Evolutionary conservation across 257 asterid genomes (phyloP).

Genomic region (Phtheirospermum japonicum): DNA sequence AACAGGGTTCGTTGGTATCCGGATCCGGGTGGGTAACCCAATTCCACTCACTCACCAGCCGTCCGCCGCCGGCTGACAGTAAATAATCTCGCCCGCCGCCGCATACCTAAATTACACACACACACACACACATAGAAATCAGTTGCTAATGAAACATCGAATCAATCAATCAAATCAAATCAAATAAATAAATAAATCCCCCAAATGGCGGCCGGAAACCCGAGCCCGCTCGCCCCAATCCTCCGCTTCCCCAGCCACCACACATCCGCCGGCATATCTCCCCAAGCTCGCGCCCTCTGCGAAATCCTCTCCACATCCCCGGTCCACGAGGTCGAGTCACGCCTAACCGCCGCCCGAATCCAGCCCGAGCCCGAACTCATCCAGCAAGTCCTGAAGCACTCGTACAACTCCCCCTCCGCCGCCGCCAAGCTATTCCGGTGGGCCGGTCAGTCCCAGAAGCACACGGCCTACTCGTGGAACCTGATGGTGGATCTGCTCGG

Average conservation of each 20-base stretch:
- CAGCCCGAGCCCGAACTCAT: slow-evolving; percentile 53
- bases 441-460: slow-evolving; percentile 50
- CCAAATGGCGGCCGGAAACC: slow-evolving; percentile 36
- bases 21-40: slow-evolving; percentile 21
- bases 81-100: too few relatives aligned
- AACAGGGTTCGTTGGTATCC: background rate
- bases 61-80: too few relatives aligned
- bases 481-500: slow-evolving; percentile 75
- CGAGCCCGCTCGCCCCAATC: slow-evolving; percentile 15
- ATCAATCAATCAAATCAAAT: background rate
- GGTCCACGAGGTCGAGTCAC: slow-evolving; percentile 44
- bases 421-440: slow-evolving; percentile 69
- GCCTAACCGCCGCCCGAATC: slow-evolving; percentile 40
- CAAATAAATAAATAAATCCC: background rate
- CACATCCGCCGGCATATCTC: slow-evolving; percentile 35
- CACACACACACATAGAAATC: background rate
- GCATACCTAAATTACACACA: too few relatives aligned
- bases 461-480: slow-evolving; percentile 56
- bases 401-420: slow-evolving; percentile 48
- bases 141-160: slow-evolving; percentile 1
- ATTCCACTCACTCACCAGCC: background rate
- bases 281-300: slow-evolving; percentile 42
- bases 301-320: slow-evolving; percentile 48
- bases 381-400: slow-evolving; percentile 50
- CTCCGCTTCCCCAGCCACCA: slow-evolving; percentile 39